Percentiles rank a stretch among this genome's conserved stretches.
phyloP scores from a whole-genome alignment of 495 filamentous ascomycete species.

The Parathielavia hyrcaniae region DNA sequence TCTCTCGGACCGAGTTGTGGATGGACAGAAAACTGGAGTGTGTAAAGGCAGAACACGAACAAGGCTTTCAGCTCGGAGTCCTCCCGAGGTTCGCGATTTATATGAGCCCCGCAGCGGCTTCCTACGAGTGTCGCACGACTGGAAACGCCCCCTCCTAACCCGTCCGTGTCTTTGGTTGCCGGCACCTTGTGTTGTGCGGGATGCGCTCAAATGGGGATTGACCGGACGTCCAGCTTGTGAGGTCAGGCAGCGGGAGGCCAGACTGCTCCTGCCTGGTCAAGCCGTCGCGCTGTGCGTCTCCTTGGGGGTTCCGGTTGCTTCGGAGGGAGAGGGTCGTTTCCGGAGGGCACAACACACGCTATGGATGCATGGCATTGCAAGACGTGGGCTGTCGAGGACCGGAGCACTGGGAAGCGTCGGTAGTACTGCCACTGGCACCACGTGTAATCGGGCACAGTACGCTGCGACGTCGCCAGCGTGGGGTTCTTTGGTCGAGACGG shows the following conservation, averaged over 20 bases:
- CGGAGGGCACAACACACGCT: conserved; percentile 11
- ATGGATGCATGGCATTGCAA: conserved; percentile 5
- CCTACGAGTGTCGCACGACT: background rate
- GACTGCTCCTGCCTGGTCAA: background rate
- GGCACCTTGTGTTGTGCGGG: conserved; percentile 11
- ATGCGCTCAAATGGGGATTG: conserved; percentile 3
- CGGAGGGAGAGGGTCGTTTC: background rate
- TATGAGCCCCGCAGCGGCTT: background rate
- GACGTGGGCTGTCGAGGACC: conserved; percentile 21
- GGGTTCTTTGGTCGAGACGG: conserved; percentile 21
- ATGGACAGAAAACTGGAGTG: background rate
- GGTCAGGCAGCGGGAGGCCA: conserved; percentile 6
- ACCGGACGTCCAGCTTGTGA: background rate
- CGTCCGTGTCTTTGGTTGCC: conserved; percentile 9
- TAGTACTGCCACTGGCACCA: conserved; percentile 34
- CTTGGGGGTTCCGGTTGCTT: background rate
- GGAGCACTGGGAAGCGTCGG: conserved; percentile 15
- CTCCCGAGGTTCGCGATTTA: background rate
- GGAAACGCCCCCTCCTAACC: background rate
- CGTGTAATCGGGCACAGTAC: conserved; percentile 34
- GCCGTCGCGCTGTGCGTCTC: background rate
- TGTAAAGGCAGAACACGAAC: background rate
- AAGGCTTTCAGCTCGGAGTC: background rate
- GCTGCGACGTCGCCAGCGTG: conserved; percentile 22
- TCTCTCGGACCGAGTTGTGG: background rate